Evolutionary conservation across 2,329 filamentous ascomycete genomes (phyloP).

Genomic region (Beauveria sp.): DNA sequence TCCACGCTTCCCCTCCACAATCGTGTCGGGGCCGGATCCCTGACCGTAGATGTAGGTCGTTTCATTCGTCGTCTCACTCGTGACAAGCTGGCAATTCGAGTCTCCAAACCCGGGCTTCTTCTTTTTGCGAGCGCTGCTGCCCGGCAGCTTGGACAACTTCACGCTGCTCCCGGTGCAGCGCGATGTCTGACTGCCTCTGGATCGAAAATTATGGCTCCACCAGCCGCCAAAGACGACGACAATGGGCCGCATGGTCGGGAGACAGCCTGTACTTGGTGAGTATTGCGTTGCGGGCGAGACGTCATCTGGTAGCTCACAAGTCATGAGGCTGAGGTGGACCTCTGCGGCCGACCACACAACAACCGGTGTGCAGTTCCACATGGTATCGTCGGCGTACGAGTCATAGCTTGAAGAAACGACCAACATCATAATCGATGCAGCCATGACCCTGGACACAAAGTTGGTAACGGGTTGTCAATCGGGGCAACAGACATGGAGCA

Average conservation of each 20-base stretch:
- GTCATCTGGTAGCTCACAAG: neutral
- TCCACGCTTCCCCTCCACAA: neutral
- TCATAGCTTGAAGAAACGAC: constrained; percentile 9
- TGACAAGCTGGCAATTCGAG: neutral
- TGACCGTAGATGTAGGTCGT: neutral
- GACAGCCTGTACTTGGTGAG: neutral
- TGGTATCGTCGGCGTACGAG: constrained; percentile 7
- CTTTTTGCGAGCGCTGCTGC: neutral
- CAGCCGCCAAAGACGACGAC: constrained; percentile 4
- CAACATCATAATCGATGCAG: constrained; percentile 11
- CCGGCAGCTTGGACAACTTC: neutral
- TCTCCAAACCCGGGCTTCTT: neutral
- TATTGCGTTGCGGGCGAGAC: neutral
- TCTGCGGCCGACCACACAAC: constrained; percentile 8
- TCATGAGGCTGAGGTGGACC: constrained; percentile 10
- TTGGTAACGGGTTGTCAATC: neutral
- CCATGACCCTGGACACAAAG: constrained; percentile 1
- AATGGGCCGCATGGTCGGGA: neutral
- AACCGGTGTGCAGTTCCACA: constrained; percentile 9
- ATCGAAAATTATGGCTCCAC: constrained; percentile 5
- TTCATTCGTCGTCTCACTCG: neutral
- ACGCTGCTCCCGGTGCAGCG: neutral
- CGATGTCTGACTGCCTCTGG: neutral
- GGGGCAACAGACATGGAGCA: neutral
- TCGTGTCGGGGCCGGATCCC: neutral